These are phyloP conservation scores for Lachnellula occidentalis DNA, from an alignment of 2,329 filamentous ascomycete genomes.

Conservation along the genomic window DNA sequence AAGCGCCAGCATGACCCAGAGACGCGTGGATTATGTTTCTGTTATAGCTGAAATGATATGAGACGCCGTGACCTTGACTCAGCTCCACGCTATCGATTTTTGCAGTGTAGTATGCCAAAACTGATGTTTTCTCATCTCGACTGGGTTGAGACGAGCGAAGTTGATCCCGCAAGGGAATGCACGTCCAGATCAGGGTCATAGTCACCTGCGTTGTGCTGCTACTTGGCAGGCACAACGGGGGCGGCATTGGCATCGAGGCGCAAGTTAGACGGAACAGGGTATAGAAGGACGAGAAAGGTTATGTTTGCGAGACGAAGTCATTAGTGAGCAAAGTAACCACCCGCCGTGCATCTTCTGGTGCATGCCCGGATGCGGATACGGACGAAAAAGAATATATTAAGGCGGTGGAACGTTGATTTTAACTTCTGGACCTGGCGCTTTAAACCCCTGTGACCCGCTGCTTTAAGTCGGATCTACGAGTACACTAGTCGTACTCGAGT, in stretches of 20 bases:
- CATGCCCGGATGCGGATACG: too few relatives aligned
- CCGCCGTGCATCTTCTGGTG: too few relatives aligned
- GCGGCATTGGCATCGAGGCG: background rate
- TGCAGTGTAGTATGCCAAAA: background rate
- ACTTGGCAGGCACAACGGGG: background rate
- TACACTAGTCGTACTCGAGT: too few relatives aligned
- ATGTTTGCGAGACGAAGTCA: background rate
- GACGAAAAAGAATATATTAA: background rate
- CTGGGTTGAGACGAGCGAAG: background rate
- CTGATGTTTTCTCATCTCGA: background rate
- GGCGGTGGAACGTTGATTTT: background rate
- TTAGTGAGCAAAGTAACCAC: background rate
- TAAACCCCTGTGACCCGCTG: too few relatives aligned
- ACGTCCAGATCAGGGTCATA: background rate
- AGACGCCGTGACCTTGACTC: background rate
- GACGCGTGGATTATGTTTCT: background rate
- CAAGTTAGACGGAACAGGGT: background rate
- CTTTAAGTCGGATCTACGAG: background rate
- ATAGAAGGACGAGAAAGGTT: too few relatives aligned
- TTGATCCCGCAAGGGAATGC: background rate
- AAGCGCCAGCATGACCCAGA: background rate
- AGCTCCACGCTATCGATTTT: background rate
- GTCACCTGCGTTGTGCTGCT: background rate
- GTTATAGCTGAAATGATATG: background rate
- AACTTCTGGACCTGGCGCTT: background rate